Conservation (phyloP, 1,139 yeast species). For the Pneumocystis canis region DNA sequence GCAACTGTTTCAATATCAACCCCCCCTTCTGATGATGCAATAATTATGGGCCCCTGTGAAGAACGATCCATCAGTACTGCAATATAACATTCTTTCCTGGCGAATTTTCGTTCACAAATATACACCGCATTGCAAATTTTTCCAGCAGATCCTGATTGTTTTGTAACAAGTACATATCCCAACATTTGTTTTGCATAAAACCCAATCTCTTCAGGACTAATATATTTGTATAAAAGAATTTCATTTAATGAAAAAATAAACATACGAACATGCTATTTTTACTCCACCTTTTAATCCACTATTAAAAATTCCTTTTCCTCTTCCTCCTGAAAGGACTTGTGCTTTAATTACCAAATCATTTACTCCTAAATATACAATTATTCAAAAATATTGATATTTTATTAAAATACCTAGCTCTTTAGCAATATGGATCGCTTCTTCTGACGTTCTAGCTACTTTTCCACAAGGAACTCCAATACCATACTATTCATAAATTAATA, state of each 20-base stretch:
- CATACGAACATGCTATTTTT: slow-evolving; percentile 53
- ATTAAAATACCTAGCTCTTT: slow-evolving; percentile 28
- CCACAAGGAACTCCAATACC: slow-evolving; percentile 90
- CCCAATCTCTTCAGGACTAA: slow-evolving; percentile 61
- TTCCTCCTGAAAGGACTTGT: slow-evolving; percentile 97
- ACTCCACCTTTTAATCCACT: slow-evolving; percentile 96
- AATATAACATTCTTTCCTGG: slow-evolving; percentile 84
- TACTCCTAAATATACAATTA: slow-evolving; percentile 30
- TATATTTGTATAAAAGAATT: neutral
- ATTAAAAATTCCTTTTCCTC: slow-evolving; percentile 98
- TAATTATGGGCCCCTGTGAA: slow-evolving; percentile 79
- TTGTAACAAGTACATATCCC: slow-evolving; percentile 83
- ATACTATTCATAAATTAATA: slow-evolving; percentile 27
- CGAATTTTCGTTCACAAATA: slow-evolving; percentile 88
- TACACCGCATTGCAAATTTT: slow-evolving; percentile 94
- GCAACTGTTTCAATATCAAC: slow-evolving; percentile 99
- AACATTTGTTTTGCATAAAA: slow-evolving; percentile 82
- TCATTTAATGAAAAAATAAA: neutral
- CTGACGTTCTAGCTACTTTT: slow-evolving; percentile 76
- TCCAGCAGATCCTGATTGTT: slow-evolving; percentile 96
- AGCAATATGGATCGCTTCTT: slow-evolving; percentile 76
- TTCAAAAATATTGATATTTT: neutral
- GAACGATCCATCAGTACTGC: slow-evolving; percentile 92
- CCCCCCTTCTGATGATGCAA: slow-evolving; percentile 97
- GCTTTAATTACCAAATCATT: slow-evolving; percentile 90